These are phyloP conservation scores for Yamadazyma kanchanaburiensis DNA, from an alignment of 1,139 yeast genomes.

Conservation along the genomic window DNA sequence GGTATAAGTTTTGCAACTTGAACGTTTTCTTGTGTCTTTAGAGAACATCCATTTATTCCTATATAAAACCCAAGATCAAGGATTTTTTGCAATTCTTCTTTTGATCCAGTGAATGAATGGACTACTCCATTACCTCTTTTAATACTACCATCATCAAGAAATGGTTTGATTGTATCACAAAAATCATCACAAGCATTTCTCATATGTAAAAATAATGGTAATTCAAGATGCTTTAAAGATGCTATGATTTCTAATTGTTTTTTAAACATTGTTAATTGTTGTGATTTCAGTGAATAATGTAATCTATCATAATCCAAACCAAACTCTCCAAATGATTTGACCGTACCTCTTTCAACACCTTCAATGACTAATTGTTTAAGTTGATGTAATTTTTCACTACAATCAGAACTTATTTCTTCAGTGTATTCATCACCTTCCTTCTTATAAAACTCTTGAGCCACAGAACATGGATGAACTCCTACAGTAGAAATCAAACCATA, in stretches of 20 bases:
- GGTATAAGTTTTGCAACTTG: slow-evolving; percentile 68
- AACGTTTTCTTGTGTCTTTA: slow-evolving; percentile 72
- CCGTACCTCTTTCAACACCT: slow-evolving; percentile 49
- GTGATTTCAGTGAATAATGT: slow-evolving; percentile 64
- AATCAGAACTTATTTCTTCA: slow-evolving; percentile 21
- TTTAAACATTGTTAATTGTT: slow-evolving; percentile 65
- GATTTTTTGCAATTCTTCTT: slow-evolving; percentile 53
- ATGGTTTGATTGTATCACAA: slow-evolving; percentile 55
- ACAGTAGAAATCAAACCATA: slow-evolving; percentile 60
- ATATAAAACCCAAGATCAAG: slow-evolving; percentile 62
- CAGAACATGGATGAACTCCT: slow-evolving; percentile 94
- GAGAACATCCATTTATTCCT: slow-evolving; percentile 91
- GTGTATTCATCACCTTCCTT: slow-evolving; percentile 17
- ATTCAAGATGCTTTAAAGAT: slow-evolving; percentile 39
- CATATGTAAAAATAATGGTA: slow-evolving; percentile 89
- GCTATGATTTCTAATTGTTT: slow-evolving; percentile 67
- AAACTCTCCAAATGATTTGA: slow-evolving; percentile 86
- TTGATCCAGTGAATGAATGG: slow-evolving; percentile 89
- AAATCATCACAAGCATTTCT: slow-evolving; percentile 87
- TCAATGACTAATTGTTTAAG: slow-evolving; percentile 47
- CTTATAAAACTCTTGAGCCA: slow-evolving; percentile 51
- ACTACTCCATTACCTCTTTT: slow-evolving; percentile 61
- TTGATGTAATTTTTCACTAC: slow-evolving; percentile 38
- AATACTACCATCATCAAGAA: slow-evolving; percentile 40
- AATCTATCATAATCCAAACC: slow-evolving; percentile 93